phyloP scores from a whole-genome alignment of 805 yeast species.

The Metschnikowia sp. region DNA sequence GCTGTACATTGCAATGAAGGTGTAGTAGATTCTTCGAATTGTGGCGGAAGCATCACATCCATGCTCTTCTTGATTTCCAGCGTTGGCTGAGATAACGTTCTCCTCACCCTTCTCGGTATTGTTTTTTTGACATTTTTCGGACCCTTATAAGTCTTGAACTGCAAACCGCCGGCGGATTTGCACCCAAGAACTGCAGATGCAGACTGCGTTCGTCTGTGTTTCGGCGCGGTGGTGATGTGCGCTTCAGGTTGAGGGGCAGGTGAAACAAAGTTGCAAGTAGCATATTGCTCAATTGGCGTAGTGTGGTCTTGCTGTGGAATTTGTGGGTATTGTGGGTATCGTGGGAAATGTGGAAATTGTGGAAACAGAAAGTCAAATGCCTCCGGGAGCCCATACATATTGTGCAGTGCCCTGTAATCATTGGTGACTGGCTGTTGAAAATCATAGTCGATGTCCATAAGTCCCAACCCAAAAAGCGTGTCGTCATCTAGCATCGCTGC shows the following conservation, averaged over 20 bases:
- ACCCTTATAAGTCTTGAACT: slow-evolving; percentile 30
- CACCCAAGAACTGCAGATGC: slow-evolving; percentile 18
- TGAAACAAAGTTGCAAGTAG: neutral
- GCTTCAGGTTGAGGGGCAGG: slow-evolving; percentile 3
- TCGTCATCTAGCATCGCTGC: slow-evolving; percentile 7
- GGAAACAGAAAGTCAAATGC: neutral
- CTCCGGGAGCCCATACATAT: neutral
- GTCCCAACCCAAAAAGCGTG: slow-evolving; percentile 27
- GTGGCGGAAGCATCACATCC: neutral
- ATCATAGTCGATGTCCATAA: slow-evolving; percentile 23
- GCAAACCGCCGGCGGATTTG: slow-evolving; percentile 23
- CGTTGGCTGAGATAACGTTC: slow-evolving; percentile 9
- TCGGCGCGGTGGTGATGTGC: neutral
- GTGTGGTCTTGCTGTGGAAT: neutral
- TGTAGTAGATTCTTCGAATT: neutral
- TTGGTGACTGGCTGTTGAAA: neutral
- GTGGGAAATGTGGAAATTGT: neutral
- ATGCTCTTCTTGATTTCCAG: neutral
- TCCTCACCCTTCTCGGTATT: slow-evolving; percentile 7
- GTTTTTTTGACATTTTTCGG: slow-evolving; percentile 22
- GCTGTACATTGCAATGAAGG: slow-evolving; percentile 4
- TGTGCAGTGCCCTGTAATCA: slow-evolving; percentile 3
- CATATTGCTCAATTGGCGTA: neutral
- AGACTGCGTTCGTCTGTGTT: slow-evolving; percentile 29
- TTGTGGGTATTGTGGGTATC: too few relatives aligned